These are phyloP conservation scores for Podaxis rugospora DNA, from an alignment of 768 basidiomycete genomes.

Conservation along the genomic window DNA sequence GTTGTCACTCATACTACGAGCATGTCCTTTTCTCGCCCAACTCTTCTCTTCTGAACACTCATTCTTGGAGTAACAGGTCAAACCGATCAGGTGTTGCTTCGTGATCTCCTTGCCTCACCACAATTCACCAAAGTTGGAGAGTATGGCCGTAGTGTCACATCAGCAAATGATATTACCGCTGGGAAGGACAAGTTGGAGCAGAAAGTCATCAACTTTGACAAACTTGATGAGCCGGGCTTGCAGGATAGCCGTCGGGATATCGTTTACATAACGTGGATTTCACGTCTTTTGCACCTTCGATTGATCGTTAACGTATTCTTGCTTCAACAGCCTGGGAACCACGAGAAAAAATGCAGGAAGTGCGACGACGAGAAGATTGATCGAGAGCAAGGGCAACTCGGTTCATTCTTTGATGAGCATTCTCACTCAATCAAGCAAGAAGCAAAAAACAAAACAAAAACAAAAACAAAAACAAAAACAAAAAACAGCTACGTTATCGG, in stretches of 20 bases:
- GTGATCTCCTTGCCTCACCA: slow-evolving; percentile 53
- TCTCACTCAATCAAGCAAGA: background rate
- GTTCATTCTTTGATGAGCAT: background rate
- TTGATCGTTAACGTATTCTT: background rate
- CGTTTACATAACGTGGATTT: slow-evolving; percentile 62
- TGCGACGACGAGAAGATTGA: slow-evolving; percentile 70
- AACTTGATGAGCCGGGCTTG: slow-evolving; percentile 46
- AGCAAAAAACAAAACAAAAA: background rate
- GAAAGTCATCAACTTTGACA: slow-evolving; percentile 66
- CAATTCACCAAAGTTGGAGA: slow-evolving; percentile 60
- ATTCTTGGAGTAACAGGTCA: slow-evolving; percentile 75
- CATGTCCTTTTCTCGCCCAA: background rate
- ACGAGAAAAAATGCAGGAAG: slow-evolving; percentile 57
- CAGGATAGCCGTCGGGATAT: slow-evolving; percentile 65
- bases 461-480: background rate
- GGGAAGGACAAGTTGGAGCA: slow-evolving; percentile 63
- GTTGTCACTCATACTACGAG: background rate
- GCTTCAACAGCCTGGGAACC: slow-evolving; percentile 54
- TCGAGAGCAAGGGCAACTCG: slow-evolving; percentile 46
- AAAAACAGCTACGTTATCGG: slow-evolving; percentile 63
- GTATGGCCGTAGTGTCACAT: slow-evolving; percentile 62
- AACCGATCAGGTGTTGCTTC: slow-evolving; percentile 56
- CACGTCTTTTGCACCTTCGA: background rate
- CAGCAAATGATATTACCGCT: slow-evolving; percentile 31
- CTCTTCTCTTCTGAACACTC: slow-evolving; percentile 24